Base-by-base conservation (phyloP, 805 yeast species). In the Metschnikowia colocasiae region DNA sequence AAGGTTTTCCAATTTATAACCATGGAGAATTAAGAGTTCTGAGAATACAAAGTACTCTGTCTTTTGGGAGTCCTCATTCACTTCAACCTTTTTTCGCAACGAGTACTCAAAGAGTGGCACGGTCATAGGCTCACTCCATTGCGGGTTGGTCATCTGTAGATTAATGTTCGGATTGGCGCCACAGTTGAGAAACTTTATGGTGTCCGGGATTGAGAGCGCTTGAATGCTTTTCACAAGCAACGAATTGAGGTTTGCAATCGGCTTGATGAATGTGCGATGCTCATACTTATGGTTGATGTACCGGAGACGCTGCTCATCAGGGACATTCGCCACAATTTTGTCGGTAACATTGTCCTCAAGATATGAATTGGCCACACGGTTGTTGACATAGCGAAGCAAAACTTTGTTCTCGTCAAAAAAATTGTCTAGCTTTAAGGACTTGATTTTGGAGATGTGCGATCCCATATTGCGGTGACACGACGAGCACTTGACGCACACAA, bases 391-490 rank as follows among this genome's bases (percentile, higher is more conserved):
- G 4, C 63, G 59, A 23, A 91, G 68, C 15, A 89, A 68, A 10
- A 77, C 73, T 13, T 77, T 67, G 4, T 79, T 60, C 55, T 90
- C 97, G 12, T 71, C 71, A 2, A 81, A 78, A 56, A 83, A 76
- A 25, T 78, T 77, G 61, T 91, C 97, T 38, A 87, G 68, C n/a
- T 80, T 83, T 45, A 91, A 69, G 0, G 96, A 87, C 52, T 87
- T 74, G 3, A 91, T 80, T 60, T 85, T 88, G 6, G 94, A 79
- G 4, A 89, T 75, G 53, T 85, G 90, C 0, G 95, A 75, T 0
- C 97, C 97, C 60, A 92, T 64, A 18, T 88, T 82, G 46, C 97
- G 73, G 63, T 91, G 97, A n/a, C 83, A 82, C 0, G 95, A 90
- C 0, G 96, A 82, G 58, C 98, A 91, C 43, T 83, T 81, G 38